phyloP scores from a whole-genome alignment of 345 rosid species.

The Citrus trifoliata region DNA sequence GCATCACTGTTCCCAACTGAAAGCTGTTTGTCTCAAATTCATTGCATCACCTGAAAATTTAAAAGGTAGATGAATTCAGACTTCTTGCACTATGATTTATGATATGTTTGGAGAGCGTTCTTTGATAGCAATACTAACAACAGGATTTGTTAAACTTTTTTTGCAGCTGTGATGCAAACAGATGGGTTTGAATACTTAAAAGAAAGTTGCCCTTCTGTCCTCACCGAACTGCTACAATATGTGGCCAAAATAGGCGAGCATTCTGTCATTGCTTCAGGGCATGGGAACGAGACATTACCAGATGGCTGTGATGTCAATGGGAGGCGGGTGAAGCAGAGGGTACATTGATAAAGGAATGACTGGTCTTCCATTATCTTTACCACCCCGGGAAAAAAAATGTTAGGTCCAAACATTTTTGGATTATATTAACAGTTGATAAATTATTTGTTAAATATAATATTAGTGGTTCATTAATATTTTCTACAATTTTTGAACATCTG shows the following conservation, averaged over 20 bases:
- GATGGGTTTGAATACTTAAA: constrained; percentile 69
- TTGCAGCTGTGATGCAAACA: constrained; percentile 73
- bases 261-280: constrained; percentile 40
- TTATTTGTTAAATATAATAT: not conserved
- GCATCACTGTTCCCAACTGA: constrained; percentile 70
- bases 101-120: not conserved
- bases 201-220: constrained; percentile 56
- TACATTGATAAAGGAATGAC: constrained; percentile 37
- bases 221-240: constrained; percentile 54
- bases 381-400: not conserved
- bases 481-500: not conserved
- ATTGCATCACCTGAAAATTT: constrained; percentile 55
- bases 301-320: constrained; percentile 61
- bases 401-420: constrained; percentile 25
- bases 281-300: constrained; percentile 32
- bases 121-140: not conserved
- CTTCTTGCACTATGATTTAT: not conserved
- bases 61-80: constrained; percentile 38
- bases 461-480: constrained; percentile 14
- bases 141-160: not conserved
- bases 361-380: not conserved
- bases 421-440: constrained; percentile 19
- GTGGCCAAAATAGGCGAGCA: constrained; percentile 61
- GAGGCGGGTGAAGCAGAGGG: constrained; percentile 73
- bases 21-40: constrained; percentile 72